These are phyloP conservation scores for Coemansia sp. DNA, from an alignment of 371 early-diverging fungal species.

Conservation along the genomic window DNA sequence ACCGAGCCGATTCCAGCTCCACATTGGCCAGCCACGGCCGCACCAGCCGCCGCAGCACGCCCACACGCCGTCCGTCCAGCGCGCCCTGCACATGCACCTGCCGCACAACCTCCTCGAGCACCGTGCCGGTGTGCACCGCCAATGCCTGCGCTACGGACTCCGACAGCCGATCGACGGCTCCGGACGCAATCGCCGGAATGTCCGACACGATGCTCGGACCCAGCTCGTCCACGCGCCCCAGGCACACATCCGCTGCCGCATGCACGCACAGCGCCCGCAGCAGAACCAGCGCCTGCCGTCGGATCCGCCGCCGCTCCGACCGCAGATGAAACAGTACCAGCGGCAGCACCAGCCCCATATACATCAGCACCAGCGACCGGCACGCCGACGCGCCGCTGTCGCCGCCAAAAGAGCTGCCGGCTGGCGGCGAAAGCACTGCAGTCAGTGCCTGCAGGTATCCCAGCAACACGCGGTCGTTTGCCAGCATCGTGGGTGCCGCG, in stretches of 20 bases:
- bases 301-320: slow-evolving; percentile 68
- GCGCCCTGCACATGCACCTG: slow-evolving; percentile 70
- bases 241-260: slow-evolving; percentile 63
- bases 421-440: slow-evolving; percentile 70
- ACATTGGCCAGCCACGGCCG: slow-evolving; percentile 87
- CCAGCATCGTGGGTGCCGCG: slow-evolving; percentile 25
- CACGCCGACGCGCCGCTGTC: slow-evolving; percentile 63
- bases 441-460: slow-evolving; percentile 65
- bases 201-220: slow-evolving; percentile 76
- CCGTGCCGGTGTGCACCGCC: slow-evolving; percentile 67
- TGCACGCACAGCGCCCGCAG: slow-evolving; percentile 72
- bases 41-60: slow-evolving; percentile 71
- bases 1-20: slow-evolving; percentile 59
- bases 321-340: slow-evolving; percentile 82
- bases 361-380: slow-evolving; percentile 13
- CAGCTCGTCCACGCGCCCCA: slow-evolving; percentile 68
- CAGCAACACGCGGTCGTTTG: slow-evolving; percentile 60
- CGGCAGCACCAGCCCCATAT: slow-evolving; percentile 67
- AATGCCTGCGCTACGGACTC: slow-evolving; percentile 50
- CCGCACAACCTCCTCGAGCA: slow-evolving; percentile 77
- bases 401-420: slow-evolving; percentile 51
- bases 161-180: slow-evolving; percentile 54
- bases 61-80: slow-evolving; percentile 54
- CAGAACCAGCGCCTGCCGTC: slow-evolving; percentile 77
- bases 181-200: slow-evolving; percentile 76